A percentile compares a stretch with the other conserved stretches of the same genome.
phyloP scores from a whole-genome alignment of 495 filamentous ascomycete genomes.

The Neohortaea acidophila region DNA sequence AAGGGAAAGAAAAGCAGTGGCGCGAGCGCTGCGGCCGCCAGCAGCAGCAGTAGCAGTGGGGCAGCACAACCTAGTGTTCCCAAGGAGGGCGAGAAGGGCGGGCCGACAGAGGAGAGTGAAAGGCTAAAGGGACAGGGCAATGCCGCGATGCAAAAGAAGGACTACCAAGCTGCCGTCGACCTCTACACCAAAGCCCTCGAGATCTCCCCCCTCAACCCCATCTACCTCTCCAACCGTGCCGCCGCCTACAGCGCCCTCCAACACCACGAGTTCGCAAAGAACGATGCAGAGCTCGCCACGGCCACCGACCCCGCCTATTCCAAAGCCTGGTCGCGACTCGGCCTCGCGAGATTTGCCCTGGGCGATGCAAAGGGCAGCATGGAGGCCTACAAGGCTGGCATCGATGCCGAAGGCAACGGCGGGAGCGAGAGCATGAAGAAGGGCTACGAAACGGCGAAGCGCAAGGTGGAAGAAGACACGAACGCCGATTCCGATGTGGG shows the following conservation, averaged over 20 bases:
- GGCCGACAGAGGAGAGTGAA: constrained; percentile 53
- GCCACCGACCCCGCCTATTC: constrained; percentile 80
- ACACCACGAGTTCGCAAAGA: constrained; percentile 65
- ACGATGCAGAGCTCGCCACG: constrained; percentile 79
- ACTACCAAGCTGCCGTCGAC: constrained; percentile 67
- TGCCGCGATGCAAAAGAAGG: constrained; percentile 80
- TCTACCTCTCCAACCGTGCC: constrained; percentile 95
- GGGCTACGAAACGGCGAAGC: constrained; percentile 81
- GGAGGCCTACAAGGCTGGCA: constrained; percentile 88
- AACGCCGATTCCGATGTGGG: constrained; percentile 34
- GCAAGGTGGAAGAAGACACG: constrained; percentile 59
- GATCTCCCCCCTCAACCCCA: constrained; percentile 70
- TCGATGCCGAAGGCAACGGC: constrained; percentile 84
- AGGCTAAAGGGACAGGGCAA: constrained; percentile 83
- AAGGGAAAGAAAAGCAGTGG: constrained; percentile 54
- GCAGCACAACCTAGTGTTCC: constrained; percentile 1
- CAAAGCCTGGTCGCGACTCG: constrained; percentile 88
- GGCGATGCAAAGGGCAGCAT: constrained; percentile 80
- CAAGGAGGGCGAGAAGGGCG: constrained; percentile 17
- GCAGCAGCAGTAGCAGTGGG: constrained; percentile 5
- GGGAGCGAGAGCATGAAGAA: constrained; percentile 85
- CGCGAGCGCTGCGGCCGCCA: constrained; percentile 21
- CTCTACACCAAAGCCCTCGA: constrained; percentile 71
- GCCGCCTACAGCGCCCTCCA: constrained; percentile 68
- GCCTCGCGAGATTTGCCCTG: constrained; percentile 75